Conservation (phyloP, 768 basidiomycete genomes). For the Chalciporus piperatus region DNA sequence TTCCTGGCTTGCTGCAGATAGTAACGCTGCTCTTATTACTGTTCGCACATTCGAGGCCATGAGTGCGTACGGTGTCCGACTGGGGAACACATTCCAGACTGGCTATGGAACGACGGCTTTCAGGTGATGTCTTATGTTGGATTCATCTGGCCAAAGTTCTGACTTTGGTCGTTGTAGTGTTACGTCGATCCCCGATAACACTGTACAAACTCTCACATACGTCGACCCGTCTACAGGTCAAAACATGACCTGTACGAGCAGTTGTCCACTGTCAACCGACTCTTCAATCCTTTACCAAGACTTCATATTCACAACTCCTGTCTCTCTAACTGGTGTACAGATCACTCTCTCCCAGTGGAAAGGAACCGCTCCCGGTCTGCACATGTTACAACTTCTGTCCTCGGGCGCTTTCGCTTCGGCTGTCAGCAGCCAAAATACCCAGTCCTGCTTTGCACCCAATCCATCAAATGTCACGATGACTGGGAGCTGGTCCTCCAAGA, state of each 20-base stretch:
- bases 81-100: conserved; percentile 87
- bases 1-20: conserved; percentile 82
- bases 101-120: conserved; percentile 86
- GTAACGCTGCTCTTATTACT: conserved; percentile 68
- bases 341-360: conserved; percentile 74
- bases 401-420: conserved; percentile 89
- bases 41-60: conserved; percentile 72
- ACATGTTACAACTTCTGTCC: conserved; percentile 88
- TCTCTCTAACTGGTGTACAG: conserved; percentile 85
- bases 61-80: conserved; percentile 73
- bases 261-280: conserved; percentile 81
- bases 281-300: conserved; percentile 84
- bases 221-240: conserved; percentile 72
- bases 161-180: conserved; percentile 47
- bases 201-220: conserved; percentile 71
- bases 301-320: conserved; percentile 70
- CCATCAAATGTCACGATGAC: conserved; percentile 66
- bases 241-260: conserved; percentile 70
- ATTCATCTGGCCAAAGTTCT: background rate
- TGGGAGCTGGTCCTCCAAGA: conserved; percentile 66
- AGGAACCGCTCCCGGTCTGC: conserved; percentile 77
- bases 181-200: conserved; percentile 87
- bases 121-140: conserved; percentile 46
- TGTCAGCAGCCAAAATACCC: conserved; percentile 51
- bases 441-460: conserved; percentile 76